Percentiles rank a stretch among this genome's conserved stretches.
phyloP scores from a whole-genome alignment of 2,329 filamentous ascomycete species.

The Microdochium nivale region DNA sequence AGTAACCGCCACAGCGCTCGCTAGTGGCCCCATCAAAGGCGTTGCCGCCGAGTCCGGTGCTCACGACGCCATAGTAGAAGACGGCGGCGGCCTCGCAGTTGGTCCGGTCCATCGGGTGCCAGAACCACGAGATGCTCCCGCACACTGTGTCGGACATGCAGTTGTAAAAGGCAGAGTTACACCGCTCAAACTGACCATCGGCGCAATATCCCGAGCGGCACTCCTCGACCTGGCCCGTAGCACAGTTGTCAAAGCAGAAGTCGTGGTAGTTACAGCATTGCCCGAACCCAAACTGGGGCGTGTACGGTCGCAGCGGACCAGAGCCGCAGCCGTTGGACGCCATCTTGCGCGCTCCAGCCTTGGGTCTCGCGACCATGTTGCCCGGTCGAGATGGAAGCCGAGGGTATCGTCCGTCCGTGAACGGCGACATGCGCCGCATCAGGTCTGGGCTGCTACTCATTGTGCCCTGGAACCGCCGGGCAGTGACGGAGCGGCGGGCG shows the following conservation, averaged over 20 bases:
- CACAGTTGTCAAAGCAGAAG: slow-evolving; percentile 3
- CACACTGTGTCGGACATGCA: slow-evolving; percentile 1
- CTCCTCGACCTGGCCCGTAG: background rate
- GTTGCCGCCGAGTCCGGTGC: background rate
- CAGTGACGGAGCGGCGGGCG: background rate
- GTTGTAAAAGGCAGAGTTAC: background rate
- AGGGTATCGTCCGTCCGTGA: background rate
- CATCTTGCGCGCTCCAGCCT: background rate
- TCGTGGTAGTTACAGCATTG: slow-evolving; percentile 3
- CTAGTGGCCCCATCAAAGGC: background rate
- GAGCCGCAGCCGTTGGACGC: slow-evolving; percentile 3
- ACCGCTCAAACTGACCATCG: background rate
- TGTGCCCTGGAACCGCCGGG: background rate
- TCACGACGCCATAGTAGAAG: slow-evolving; percentile 1
- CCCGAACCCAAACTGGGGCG: slow-evolving; percentile 2
- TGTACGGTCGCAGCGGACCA: background rate
- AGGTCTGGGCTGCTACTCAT: background rate
- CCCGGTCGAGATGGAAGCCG: background rate
- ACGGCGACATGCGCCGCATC: background rate
- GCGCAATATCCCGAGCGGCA: background rate
- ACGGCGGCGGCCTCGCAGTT: slow-evolving; percentile 1
- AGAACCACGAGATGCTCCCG: background rate
- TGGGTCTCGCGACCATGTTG: background rate
- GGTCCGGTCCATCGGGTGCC: background rate
- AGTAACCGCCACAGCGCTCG: slow-evolving; percentile 1